Percentiles rank a stretch among this genome's conserved stretches.
Conservation (phyloP, 2,329 filamentous ascomycete genomes). For the Aureobasidium sp. region DNA sequence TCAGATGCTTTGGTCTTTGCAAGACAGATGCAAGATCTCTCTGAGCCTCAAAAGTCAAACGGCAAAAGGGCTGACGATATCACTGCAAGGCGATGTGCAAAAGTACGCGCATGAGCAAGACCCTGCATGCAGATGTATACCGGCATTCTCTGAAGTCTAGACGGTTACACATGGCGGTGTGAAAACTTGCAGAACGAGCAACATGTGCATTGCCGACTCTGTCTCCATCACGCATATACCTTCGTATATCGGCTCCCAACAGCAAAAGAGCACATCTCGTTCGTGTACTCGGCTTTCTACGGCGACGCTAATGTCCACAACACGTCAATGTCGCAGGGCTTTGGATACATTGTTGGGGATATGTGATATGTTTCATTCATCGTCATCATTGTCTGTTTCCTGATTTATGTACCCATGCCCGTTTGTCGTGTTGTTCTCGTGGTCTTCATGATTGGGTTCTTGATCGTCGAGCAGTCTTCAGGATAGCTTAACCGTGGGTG, state of each 20-base stretch:
- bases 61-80: neutral
- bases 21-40: neutral
- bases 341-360: neutral
- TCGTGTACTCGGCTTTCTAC: neutral
- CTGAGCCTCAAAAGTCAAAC: conserved; percentile 6
- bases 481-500: conserved; percentile 31
- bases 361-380: neutral
- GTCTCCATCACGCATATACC: neutral
- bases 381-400: neutral
- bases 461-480: neutral
- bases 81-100: neutral
- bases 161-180: conserved; percentile 6
- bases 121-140: neutral
- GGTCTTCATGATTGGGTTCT: neutral
- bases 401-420: neutral
- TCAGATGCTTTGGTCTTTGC: neutral
- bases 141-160: conserved; percentile 1
- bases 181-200: neutral
- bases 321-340: neutral
- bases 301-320: neutral
- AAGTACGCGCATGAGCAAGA: neutral
- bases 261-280: neutral
- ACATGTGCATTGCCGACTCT: neutral
- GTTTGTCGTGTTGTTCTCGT: neutral
- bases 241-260: neutral